Conservation (phyloP, 176 grass and related monocot species). For the Musa beccarii region DNA sequence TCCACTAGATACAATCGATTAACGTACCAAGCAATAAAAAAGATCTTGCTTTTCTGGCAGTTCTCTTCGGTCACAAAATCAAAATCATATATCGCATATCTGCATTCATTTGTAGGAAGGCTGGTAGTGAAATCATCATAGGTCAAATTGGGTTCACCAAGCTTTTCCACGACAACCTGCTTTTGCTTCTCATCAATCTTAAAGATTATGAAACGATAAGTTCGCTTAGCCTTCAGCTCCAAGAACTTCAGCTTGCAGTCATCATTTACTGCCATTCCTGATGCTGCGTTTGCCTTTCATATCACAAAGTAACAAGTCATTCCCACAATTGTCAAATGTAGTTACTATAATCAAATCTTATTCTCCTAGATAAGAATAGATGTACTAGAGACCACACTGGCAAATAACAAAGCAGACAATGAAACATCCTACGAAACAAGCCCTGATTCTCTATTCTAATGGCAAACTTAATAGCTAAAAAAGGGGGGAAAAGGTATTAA, state of each 20-base stretch:
- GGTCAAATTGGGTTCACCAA: slow-evolving; percentile 6
- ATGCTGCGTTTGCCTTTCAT: slow-evolving; percentile 4
- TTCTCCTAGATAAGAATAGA: background rate
- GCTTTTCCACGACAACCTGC: slow-evolving; percentile 2
- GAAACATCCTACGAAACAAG: background rate
- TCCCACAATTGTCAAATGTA: background rate
- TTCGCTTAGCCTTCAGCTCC: slow-evolving; percentile 6
- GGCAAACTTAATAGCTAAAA: background rate
- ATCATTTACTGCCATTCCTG: slow-evolving; percentile 10
- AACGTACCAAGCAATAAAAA: slow-evolving; percentile 12
- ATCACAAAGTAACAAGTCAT: background rate
- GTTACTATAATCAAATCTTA: background rate
- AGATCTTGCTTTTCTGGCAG: slow-evolving; percentile 12
- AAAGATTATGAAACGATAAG: slow-evolving; percentile 12
- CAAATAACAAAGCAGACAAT: background rate
- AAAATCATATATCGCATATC: slow-evolving; percentile 9
- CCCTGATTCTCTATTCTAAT: background rate
- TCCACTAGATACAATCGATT: background rate
- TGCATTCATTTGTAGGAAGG: slow-evolving; percentile 7
- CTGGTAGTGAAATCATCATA: slow-evolving; percentile 13
- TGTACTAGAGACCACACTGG: background rate
- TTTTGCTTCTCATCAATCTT: slow-evolving; percentile 14
- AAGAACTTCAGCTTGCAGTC: slow-evolving; percentile 9
- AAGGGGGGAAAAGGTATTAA: background rate
- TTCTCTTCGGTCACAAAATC: slow-evolving; percentile 10